Conservation (phyloP, 1,139 yeast genomes). For the Taphrina confusa region DNA sequence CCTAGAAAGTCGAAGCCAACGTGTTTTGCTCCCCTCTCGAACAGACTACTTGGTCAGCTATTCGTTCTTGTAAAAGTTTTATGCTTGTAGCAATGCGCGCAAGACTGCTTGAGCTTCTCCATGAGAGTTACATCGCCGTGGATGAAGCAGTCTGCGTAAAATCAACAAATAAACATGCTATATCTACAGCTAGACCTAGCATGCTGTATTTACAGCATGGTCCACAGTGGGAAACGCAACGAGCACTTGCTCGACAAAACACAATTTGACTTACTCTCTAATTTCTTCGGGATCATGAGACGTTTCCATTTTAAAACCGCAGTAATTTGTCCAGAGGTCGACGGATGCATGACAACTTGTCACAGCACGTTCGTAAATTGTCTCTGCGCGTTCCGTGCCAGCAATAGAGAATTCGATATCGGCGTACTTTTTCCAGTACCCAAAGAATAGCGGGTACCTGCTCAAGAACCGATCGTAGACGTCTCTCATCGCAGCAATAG, state of each 20-base stretch:
- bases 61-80: not conserved
- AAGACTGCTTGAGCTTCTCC: not conserved
- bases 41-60: constrained; percentile 47
- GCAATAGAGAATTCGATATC: constrained; percentile 65
- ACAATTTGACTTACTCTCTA: constrained; percentile 40
- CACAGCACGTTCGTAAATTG: constrained; percentile 60
- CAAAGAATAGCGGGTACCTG: constrained; percentile 69
- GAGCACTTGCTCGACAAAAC: not conserved
- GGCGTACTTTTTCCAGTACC: constrained; percentile 81
- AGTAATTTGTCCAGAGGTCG: constrained; percentile 71
- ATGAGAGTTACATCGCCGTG: not conserved
- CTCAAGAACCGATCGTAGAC: constrained; percentile 61
- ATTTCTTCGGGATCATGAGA: constrained; percentile 45
- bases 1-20: constrained; percentile 76
- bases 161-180: not conserved
- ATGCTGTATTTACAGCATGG: not conserved
- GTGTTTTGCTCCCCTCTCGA: constrained; percentile 61
- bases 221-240: constrained; percentile 13
- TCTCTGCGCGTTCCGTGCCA: constrained; percentile 53
- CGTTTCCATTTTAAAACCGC: constrained; percentile 57
- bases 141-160: not conserved
- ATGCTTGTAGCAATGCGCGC: not conserved
- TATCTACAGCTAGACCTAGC: not conserved
- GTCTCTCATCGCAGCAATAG: constrained; percentile 52
- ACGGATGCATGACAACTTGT: constrained; percentile 57